Conservation (phyloP, 371 early-diverging fungal genomes). For the Haplosporangium sp. region DNA sequence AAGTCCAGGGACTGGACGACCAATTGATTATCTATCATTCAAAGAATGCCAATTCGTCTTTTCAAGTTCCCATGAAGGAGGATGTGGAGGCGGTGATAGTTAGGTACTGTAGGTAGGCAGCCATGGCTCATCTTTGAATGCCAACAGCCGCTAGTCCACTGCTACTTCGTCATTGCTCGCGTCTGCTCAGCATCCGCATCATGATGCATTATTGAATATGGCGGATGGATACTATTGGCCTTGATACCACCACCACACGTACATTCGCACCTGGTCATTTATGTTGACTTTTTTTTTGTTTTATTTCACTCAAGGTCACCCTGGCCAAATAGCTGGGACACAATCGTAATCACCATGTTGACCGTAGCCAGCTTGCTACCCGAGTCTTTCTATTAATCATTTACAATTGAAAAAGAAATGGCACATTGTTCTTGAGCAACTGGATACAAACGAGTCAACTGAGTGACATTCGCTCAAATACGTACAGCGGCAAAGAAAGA, state of each 20-base stretch:
- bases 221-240: no score
- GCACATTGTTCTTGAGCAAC: neutral
- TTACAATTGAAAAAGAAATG: neutral
- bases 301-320: slow-evolving; percentile 50
- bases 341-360: slow-evolving; percentile 59
- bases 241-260: neutral
- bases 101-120: no score
- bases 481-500: no score
- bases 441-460: neutral
- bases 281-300: neutral
- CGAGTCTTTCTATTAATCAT: slow-evolving; percentile 29
- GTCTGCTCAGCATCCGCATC: neutral
- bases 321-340: slow-evolving; percentile 57
- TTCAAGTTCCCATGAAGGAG: no score
- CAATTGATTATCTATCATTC: no score
- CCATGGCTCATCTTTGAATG: no score
- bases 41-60: no score
- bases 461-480: slow-evolving; percentile 4
- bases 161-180: slow-evolving; percentile 1
- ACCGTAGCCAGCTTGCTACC: slow-evolving; percentile 50
- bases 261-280: neutral
- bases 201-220: neutral
- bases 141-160: neutral
- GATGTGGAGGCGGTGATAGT: no score
- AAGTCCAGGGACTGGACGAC: no score